Conservation (phyloP, 768 basidiomycete genomes). For the Serpula lacrymans region DNA sequence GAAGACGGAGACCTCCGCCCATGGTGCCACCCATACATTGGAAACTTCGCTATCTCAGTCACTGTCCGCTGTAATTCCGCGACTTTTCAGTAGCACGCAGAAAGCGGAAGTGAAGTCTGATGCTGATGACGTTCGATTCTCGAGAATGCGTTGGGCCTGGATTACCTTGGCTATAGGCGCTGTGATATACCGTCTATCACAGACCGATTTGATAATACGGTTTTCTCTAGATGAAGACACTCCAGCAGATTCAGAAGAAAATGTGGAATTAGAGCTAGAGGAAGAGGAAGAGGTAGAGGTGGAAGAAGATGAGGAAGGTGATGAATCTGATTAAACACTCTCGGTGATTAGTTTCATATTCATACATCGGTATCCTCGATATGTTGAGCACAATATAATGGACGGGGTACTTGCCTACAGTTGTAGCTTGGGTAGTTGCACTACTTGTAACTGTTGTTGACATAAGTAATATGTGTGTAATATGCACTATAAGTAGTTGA, state of each 20-base stretch:
- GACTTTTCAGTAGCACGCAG: conserved; percentile 16
- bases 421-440: no score
- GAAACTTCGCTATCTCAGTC: conserved; percentile 22
- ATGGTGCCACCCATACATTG: conserved; percentile 18
- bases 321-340: conserved; percentile 6
- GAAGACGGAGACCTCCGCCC: conserved; percentile 27
- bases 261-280: conserved; percentile 1
- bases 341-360: no score
- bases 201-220: conserved; percentile 1
- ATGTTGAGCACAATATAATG: no score
- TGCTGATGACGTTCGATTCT: conserved; percentile 44
- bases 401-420: no score
- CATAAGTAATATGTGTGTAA: no score
- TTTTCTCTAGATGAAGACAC: not conserved
- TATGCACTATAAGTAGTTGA: no score
- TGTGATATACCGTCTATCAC: conserved; percentile 35
- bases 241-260: not conserved
- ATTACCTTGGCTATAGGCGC: conserved; percentile 42
- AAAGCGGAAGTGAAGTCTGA: conserved; percentile 22
- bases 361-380: no score
- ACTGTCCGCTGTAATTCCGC: conserved; percentile 39
- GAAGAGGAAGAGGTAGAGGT: conserved; percentile 7
- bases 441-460: no score
- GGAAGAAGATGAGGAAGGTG: conserved; percentile 13
- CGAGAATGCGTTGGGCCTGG: conserved; percentile 53